Evolutionary conservation across 495 filamentous ascomycete species (phyloP), one percentile per base, ranked within the genome.

Genomic region (Penicillium bovifimosum): DNA sequence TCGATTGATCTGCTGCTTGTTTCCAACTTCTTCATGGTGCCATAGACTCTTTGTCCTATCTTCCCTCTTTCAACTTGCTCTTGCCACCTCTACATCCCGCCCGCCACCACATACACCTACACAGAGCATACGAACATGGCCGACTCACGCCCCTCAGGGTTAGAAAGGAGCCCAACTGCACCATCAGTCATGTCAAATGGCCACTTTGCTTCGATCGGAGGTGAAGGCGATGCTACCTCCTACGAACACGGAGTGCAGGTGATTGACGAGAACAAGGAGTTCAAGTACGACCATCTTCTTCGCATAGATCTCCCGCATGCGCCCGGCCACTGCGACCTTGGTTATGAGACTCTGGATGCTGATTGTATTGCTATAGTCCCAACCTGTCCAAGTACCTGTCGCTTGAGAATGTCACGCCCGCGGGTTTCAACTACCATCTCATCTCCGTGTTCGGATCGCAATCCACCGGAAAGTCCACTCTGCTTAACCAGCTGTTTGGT

Each of bases 371-470:
- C 28, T 58, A 34, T 66, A 96, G 90, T 71, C 76, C 81, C 16
- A 84, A 91, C 59, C 76, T 98, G 60, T 85, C 83, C 60, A 81
- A 81, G 35, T 98, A 97, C 70, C 79, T 98, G 38, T 72, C 76
- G 52, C 74, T 84, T 58, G 88, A 91, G 69, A 80, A 86, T 60
- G 82, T 95, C 65, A 85, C 88, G 29, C 80, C 85, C 43, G 83
- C 89, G 53, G 93, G 93, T 63, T 98, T 98, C 82, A 96, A 96
- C 70, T 98, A 98, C 71, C 93, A 98, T 67, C 83, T 98, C 54
- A 96, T 98, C 56, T 96, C 92, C 56, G 93, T 98, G 57, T 98
- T 98, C 71, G 93, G 93, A 27, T 96, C 91, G 26, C 93, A 98
- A 76, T 97, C 95, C 41, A 98, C 93, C 7, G 93, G 93, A 48